A percentile compares a stretch with the other conserved stretches of the same genome.
Conservation (phyloP, 2,329 filamentous ascomycete species). For the Alternaria ventricosa region DNA sequence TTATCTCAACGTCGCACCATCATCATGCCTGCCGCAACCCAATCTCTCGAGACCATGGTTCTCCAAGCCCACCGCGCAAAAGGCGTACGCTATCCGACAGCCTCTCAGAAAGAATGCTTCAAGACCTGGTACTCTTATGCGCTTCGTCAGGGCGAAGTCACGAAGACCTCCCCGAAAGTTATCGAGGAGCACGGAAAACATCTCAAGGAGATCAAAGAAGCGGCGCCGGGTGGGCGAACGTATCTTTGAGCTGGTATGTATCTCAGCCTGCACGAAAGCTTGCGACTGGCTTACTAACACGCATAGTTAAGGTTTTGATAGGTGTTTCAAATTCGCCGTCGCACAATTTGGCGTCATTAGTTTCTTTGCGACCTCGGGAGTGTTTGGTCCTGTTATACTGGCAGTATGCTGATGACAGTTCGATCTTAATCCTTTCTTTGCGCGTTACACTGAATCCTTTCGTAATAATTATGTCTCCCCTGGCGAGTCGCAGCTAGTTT, state of each 20-base stretch:
- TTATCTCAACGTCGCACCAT: not conserved
- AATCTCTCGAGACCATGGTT: slow-evolving; percentile 40
- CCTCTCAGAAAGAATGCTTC: slow-evolving; percentile 42
- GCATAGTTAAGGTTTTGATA: not conserved
- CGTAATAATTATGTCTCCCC: not conserved
- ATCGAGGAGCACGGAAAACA: slow-evolving; percentile 34
- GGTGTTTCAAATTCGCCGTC: not conserved
- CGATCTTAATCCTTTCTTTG: not conserved
- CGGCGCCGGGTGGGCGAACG: slow-evolving; percentile 36
- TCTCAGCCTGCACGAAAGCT: not conserved
- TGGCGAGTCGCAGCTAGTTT: not conserved
- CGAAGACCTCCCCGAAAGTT: slow-evolving; percentile 24
- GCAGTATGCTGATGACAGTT: not conserved
- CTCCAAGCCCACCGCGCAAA: slow-evolving; percentile 46
- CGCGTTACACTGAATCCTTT: not conserved
- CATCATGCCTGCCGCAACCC: slow-evolving; percentile 36
- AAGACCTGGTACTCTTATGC: slow-evolving; percentile 49
- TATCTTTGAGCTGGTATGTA: slow-evolving; percentile 30
- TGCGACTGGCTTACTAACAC: not conserved
- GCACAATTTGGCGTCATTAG: not conserved
- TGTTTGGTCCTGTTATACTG: not conserved
- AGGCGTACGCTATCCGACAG: slow-evolving; percentile 41
- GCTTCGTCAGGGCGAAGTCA: slow-evolving; percentile 30
- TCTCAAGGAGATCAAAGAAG: slow-evolving; percentile 30
- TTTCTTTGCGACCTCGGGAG: too few species aligned